Conservation (phyloP, 495 filamentous ascomycete genomes). For the Podospora bellae-mahoneyi region DNA sequence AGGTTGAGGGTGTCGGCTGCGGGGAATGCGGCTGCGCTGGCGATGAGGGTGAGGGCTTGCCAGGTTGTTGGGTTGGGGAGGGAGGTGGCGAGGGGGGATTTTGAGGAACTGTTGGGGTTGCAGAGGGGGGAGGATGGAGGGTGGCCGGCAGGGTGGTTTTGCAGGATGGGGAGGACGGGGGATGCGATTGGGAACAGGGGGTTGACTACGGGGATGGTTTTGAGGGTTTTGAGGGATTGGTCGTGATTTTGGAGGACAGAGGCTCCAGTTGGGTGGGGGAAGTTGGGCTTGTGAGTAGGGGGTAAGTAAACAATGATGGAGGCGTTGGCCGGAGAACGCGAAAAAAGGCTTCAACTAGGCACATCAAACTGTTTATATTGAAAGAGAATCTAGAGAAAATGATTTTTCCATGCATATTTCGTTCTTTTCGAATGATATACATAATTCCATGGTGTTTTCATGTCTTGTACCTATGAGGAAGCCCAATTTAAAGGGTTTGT, state of each 20-base stretch:
- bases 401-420: no score
- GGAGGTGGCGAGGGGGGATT: not conserved
- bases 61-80: not conserved
- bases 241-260: not conserved
- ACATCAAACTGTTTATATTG: no score
- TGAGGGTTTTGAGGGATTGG: conserved; percentile 9
- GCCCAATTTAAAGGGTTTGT: no score
- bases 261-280: not conserved
- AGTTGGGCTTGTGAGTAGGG: not conserved
- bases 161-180: not conserved
- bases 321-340: no score
- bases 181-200: conserved; percentile 6
- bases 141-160: conserved; percentile 8
- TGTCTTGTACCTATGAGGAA: no score
- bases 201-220: conserved; percentile 4
- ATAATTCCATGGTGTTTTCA: no score
- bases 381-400: no score
- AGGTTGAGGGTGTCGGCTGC: not conserved
- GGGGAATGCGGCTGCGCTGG: not conserved
- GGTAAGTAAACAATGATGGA: not conserved
- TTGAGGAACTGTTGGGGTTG: conserved; percentile 5
- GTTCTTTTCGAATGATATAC: no score
- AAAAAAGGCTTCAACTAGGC: no score
- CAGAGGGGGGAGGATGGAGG: conserved; percentile 5
- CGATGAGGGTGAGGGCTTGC: conserved; percentile 7